Evolutionary conservation across 108 stramenopile species (phyloP).

Genomic region (Nannochloropsis granulata): DNA sequence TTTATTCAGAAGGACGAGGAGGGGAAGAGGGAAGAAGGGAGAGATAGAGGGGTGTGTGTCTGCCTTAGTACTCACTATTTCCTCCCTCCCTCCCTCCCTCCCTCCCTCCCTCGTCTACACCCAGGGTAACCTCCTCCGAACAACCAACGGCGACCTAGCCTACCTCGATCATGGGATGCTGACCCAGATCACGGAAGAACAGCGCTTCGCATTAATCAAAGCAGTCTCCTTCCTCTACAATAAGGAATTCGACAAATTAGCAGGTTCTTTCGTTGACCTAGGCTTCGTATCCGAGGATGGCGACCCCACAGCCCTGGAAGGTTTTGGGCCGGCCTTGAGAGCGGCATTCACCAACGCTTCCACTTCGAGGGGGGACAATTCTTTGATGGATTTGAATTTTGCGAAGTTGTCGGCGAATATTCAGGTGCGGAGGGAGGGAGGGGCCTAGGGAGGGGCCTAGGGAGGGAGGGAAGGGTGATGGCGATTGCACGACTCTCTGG

Average conservation of each 20-base stretch:
- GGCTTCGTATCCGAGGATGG: background rate
- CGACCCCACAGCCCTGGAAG: background rate
- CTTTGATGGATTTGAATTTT: background rate
- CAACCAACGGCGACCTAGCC: constrained; percentile 51
- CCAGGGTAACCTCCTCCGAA: constrained; percentile 57
- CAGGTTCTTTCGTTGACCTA: background rate
- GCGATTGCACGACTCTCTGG: too few species aligned
- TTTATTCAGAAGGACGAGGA: background rate
- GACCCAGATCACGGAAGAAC: constrained; percentile 73
- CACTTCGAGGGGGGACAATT: background rate
- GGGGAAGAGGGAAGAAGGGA: background rate
- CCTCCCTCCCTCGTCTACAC: background rate
- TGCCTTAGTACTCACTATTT: background rate
- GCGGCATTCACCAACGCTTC: background rate
- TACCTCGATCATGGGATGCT: constrained; percentile 88
- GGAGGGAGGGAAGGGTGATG: too few species aligned
- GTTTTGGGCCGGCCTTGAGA: background rate
- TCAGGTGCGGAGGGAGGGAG: too few species aligned
- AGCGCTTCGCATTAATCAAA: constrained; percentile 68
- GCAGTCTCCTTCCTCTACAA: constrained; percentile 51
- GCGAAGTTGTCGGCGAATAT: background rate
- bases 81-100: background rate
- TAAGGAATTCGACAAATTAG: background rate
- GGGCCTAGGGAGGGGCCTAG: too few species aligned
- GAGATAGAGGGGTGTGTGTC: background rate